phyloP scores from a whole-genome alignment of 495 filamentous ascomycete genomes.

The Hypomontagnella monticulosa region DNA sequence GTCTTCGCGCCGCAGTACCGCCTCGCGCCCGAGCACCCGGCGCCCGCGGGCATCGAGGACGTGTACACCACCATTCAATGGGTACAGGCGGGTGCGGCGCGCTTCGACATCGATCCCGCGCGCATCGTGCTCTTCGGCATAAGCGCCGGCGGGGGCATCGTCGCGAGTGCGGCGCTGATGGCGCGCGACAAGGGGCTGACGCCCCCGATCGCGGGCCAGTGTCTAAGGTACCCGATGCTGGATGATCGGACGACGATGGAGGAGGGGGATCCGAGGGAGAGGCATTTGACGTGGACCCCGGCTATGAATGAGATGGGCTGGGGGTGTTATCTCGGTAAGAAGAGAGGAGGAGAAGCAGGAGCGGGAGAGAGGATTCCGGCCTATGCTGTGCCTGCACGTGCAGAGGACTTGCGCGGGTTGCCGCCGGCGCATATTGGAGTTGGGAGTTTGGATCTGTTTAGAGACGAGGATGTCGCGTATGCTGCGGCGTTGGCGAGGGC shows the following conservation, averaged over 20 bases:
- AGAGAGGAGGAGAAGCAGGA: too few species aligned
- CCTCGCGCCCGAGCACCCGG: conserved; percentile 52
- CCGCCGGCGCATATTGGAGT: conserved; percentile 52
- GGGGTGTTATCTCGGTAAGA: conserved; percentile 36
- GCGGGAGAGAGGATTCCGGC: conserved; percentile 31
- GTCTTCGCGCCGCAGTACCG: conserved; percentile 54
- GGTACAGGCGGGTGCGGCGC: conserved; percentile 40
- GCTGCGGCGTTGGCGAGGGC: conserved; percentile 48
- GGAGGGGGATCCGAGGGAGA: conserved; percentile 38
- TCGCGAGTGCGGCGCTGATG: conserved; percentile 46
- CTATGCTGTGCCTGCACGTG: conserved; percentile 49
- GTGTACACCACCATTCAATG: conserved; percentile 47
- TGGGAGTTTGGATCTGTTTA: conserved; percentile 54
- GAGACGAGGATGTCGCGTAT: conserved; percentile 55
- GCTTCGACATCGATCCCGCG: conserved; percentile 48
- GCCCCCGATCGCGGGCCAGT: conserved; percentile 44
- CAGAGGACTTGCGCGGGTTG: conserved; percentile 44
- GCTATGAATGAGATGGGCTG: conserved; percentile 48
- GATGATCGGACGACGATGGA: conserved; percentile 49
- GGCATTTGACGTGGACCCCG: conserved; percentile 51
- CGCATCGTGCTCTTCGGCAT: conserved; percentile 50
- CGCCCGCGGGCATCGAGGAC: conserved; percentile 48
- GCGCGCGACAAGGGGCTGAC: conserved; percentile 45
- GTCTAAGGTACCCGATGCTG: conserved; percentile 55
- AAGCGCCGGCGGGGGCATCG: conserved; percentile 55